Conservation (phyloP, 345 rosid species). For the Erodium maritimum region DNA sequence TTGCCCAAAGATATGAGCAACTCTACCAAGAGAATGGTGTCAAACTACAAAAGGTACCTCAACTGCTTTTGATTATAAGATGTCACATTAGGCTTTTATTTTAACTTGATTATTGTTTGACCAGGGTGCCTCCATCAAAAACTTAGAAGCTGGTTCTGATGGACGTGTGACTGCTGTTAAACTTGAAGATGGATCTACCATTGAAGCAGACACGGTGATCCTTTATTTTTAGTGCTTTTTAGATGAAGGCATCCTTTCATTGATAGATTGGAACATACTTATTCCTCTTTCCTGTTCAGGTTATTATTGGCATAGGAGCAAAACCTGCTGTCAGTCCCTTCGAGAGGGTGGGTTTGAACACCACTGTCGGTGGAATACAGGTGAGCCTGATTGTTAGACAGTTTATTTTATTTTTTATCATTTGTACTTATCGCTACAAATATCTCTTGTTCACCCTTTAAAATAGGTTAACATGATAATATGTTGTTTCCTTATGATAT, state of each 20-base stretch:
- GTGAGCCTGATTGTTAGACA: conserved; percentile 13
- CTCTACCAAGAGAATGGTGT: conserved; percentile 76
- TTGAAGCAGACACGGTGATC: conserved; percentile 72
- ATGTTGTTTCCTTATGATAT: not conserved
- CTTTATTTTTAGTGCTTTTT: not conserved
- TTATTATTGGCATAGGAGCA: conserved; percentile 83
- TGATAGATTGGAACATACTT: not conserved
- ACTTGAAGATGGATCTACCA: conserved; percentile 73
- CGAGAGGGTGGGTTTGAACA: conserved; percentile 51
- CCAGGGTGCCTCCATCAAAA: conserved; percentile 69
- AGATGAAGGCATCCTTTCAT: not conserved
- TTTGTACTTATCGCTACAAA: not conserved
- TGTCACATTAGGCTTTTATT: not conserved
- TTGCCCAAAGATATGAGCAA: conserved; percentile 71
- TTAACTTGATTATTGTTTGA: conserved; percentile 4
- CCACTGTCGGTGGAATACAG: conserved; percentile 74
- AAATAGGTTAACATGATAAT: not conserved
- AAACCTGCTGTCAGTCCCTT: conserved; percentile 78
- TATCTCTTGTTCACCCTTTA: not conserved
- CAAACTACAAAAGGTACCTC: conserved; percentile 52
- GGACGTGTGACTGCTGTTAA: conserved; percentile 62
- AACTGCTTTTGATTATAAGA: not conserved
- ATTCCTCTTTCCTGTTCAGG: conserved; percentile 25
- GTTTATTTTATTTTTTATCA: conserved; percentile 4
- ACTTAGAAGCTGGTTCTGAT: conserved; percentile 67